Percentiles rank a stretch among this genome's conserved stretches.
These are phyloP conservation scores for Clonostachys chloroleuca DNA, from an alignment of 2,329 filamentous ascomycete species.

Conservation along the genomic window DNA sequence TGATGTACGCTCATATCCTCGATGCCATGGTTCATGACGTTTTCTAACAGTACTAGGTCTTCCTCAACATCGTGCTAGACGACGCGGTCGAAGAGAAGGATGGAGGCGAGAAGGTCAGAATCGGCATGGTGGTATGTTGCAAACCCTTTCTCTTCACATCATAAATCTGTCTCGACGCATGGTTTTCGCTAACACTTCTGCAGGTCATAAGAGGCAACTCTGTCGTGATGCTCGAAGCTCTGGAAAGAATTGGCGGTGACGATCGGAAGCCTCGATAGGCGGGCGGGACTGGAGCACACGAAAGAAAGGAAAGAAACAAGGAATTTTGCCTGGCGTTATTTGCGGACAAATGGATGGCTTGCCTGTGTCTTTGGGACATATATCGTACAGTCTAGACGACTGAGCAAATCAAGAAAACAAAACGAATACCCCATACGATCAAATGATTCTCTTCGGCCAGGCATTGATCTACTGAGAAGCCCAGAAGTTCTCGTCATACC, in stretches of 20 bases:
- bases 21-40: background rate
- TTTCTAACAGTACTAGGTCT: conserved; percentile 61
- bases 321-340: conserved; percentile 2
- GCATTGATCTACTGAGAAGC: background rate
- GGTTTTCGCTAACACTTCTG: conserved; percentile 13
- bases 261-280: conserved; percentile 30
- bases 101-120: conserved; percentile 80
- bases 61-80: conserved; percentile 96
- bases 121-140: conserved; percentile 86
- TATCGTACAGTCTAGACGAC: no score
- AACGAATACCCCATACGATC: background rate
- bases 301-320: background rate
- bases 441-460: background rate
- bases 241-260: conserved; percentile 63
- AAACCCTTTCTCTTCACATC: background rate
- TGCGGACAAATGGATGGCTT: conserved; percentile 1
- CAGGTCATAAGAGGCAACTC: conserved; percentile 96
- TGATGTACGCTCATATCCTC: conserved; percentile 61
- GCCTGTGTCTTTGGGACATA: background rate
- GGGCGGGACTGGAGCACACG: background rate
- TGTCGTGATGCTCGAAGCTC: conserved; percentile 92
- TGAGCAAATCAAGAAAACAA: no score
- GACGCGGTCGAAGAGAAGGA: conserved; percentile 94
- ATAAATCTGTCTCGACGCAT: background rate
- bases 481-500: conserved; percentile 32